Conservation (phyloP, 257 asterid genomes). For the Marsdenia floribunda region DNA sequence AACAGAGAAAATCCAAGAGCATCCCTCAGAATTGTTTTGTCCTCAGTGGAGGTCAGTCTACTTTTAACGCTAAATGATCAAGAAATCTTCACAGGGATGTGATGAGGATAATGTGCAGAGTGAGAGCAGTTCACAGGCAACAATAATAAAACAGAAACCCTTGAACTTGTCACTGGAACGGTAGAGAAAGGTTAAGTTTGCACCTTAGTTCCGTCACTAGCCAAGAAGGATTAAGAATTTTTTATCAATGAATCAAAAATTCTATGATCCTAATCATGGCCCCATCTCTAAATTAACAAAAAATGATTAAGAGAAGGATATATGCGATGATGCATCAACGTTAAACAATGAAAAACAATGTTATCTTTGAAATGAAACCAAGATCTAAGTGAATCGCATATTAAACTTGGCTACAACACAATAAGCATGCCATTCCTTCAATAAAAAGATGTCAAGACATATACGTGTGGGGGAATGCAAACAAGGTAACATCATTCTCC, state of each 20-base stretch:
- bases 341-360: neutral
- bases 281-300: neutral
- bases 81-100: slow-evolving; percentile 37
- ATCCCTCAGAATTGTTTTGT: slow-evolving; percentile 42
- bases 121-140: neutral
- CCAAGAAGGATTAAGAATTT: neutral
- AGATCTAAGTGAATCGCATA: neutral
- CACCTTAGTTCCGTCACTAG: neutral
- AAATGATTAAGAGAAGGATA: neutral
- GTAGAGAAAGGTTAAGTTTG: neutral
- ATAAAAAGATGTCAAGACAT: too few species aligned
- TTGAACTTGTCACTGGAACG: neutral
- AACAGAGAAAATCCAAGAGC: neutral
- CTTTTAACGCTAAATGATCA: slow-evolving; percentile 38
- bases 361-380: neutral
- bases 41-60: slow-evolving; percentile 41
- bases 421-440: too few species aligned
- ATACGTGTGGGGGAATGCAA: neutral
- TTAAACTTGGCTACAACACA: neutral
- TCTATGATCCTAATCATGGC: neutral
- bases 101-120: too few species aligned
- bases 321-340: neutral
- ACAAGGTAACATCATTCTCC: neutral
- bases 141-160: neutral
- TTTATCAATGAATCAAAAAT: too few species aligned